Base-by-base conservation (phyloP, 345 rosid species). In the Dovyalis caffra region DNA sequence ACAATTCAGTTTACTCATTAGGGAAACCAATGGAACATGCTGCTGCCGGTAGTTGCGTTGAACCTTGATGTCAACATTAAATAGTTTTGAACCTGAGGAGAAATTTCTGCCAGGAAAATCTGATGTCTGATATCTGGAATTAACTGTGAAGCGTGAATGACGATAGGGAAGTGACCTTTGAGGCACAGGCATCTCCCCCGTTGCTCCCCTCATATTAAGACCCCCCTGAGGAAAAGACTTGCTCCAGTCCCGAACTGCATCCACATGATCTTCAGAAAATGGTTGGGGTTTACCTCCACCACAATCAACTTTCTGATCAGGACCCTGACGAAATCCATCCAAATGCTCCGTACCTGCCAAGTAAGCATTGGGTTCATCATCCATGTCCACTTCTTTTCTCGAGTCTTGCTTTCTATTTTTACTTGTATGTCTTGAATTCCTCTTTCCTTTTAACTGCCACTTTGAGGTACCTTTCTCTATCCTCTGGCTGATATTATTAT, bases 371-470 rank as follows among this genome's bases (percentile, higher is more conserved):
- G 82, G 70, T 77, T 89, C 86, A 72, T 82, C 90, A 67, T 83
- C 86, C 56, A 84, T 79, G 63, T 75, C 86, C 49, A 76, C 66
- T 68, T 75, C 82, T 83, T 87, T 90, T 75, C 85, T 85, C 8
- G 78, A 78, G 74, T 84, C 82, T 57, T 81, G 92, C 80, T 87
- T 88, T 79, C 88, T 88, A 82, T 64, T 90, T 82, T 90, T 90
- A 77, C 87, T 85, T 78, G 62, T 86, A 66, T 88, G 89, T 82
- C 98, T 93, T 2, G 89, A 91, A 72, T 95, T 95, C 85, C 99
- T 88, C 90, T 95, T 95, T 79, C 98, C 89, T 87, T 95, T 95
- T 32, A 77, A 85, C 83, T 88, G 97, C 99, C 99, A 95, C 81
- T 90, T 87, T n/a, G 97, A 88, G 61, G 90, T 78, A 69, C 72